Evolutionary conservation across 805 yeast species (phyloP), one percentile per base, ranked within the genome.

Genomic region (Phaffomyces antillensis): DNA sequence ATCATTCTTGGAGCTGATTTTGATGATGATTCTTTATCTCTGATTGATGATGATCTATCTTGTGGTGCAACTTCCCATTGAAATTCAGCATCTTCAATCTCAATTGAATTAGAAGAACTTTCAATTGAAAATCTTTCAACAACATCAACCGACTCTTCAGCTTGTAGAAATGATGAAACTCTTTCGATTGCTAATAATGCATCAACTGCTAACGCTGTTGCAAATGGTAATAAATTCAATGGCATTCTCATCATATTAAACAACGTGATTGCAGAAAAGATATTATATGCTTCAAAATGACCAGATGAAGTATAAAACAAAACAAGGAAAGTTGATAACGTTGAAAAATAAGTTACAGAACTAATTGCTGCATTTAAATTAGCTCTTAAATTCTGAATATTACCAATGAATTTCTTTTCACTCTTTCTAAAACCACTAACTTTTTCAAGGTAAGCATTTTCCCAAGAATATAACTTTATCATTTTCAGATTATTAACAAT

Each of bases 381-480:
- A 56, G 83, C 85, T 60, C 90, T 77, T 26, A 77, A 60, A 37
- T 80, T 68, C 56, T 85, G 90, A 70, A 87, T 76, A 43, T 65
- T 68, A 50, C 79, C 72, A 47, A 90, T 73, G 41, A 70, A 67
- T 5, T 56, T 53, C 75, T 86, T 80, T 64, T 89, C 97, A 18
- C 67, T 58, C 0, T 59, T 55, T 60, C 97, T 76, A 25, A 77
- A 69, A 12, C 68, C 71, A 15, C 76, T 57, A 32, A 90, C 73
- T 42, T 73, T 67, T 10, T 71, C 61, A 43, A 72, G 71, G 60
- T 87, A 90, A 1, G 96, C 89, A 30, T 71, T 71, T 64, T 90
- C 97, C 96, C 96, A 90, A 1, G 95, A 86, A 61, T 89, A 90
- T 61, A 76, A 85, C 66, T 90, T 90, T 62, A 90, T 86, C 68